Percentiles rank a stretch among this genome's conserved stretches.
Conservation (phyloP, 352 stramenopile species). For the Globisporangium megalacanthum region DNA sequence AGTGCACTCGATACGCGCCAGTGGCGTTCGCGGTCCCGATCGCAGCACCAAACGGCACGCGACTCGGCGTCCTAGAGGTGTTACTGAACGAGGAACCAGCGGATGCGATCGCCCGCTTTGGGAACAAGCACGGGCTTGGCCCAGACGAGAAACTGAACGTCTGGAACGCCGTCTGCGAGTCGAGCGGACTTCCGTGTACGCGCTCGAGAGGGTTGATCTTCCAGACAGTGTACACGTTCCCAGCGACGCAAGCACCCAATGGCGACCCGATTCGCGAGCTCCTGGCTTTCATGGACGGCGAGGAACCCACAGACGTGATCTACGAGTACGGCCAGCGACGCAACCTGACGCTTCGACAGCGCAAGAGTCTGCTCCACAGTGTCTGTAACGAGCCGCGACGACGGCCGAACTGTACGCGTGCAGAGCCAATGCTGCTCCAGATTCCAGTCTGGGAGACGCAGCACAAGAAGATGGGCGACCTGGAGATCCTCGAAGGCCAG, state of each 20-base stretch:
- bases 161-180: conserved; percentile 43
- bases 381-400: conserved; percentile 61
- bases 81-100: conserved; percentile 60
- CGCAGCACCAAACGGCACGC: conserved; percentile 48
- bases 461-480: conserved; percentile 61
- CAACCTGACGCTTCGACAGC: conserved; percentile 59
- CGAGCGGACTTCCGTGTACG: conserved; percentile 44
- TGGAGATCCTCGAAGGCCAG: conserved; percentile 73
- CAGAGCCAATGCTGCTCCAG: conserved; percentile 64
- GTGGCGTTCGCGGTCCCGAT: conserved; percentile 57
- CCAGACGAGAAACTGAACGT: conserved; percentile 56
- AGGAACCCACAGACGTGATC: conserved; percentile 72
- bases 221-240: conserved; percentile 52
- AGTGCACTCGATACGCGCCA: conserved; percentile 54
- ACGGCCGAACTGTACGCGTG: conserved; percentile 70
- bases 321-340: conserved; percentile 68
- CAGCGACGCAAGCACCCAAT: conserved; percentile 15
- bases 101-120: conserved; percentile 68
- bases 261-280: conserved; percentile 24
- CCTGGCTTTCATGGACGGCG: conserved; percentile 64
- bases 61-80: conserved; percentile 57
- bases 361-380: conserved; percentile 60
- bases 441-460: conserved; percentile 74
- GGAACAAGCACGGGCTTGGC: conserved; percentile 57
- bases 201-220: conserved; percentile 56